These are phyloP conservation scores for Dendrobium catenatum DNA, from an alignment of 106 monocot species.

Conservation along the genomic window DNA sequence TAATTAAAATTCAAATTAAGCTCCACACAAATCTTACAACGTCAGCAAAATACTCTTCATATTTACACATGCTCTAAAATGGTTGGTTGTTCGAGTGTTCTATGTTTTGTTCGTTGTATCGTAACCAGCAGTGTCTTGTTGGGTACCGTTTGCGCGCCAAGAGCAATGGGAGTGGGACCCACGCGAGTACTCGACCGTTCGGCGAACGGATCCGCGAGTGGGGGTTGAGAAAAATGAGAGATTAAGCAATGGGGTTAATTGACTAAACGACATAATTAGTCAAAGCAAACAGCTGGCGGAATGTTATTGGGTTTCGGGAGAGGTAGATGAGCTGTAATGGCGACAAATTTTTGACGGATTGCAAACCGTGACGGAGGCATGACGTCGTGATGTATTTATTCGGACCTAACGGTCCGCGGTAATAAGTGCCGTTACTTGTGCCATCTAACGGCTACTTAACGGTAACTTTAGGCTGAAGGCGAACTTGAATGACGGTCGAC, in stretches of 20 bases:
- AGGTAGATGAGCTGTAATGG: background rate
- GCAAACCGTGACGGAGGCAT: background rate
- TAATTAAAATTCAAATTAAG: too few species aligned
- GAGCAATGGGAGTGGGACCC: background rate
- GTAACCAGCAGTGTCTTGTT: background rate
- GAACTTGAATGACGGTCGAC: too few species aligned
- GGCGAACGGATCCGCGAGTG: background rate
- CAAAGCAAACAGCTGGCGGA: background rate
- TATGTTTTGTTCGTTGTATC: background rate
- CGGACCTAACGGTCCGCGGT: too few species aligned
- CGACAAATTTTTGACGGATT: too few species aligned
- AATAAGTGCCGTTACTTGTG: background rate
- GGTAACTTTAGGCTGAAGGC: background rate
- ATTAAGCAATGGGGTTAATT: background rate
- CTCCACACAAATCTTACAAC: too few species aligned
- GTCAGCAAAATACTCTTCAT: too few species aligned
- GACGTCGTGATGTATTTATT: slow-evolving; percentile 1
- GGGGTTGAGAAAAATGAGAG: background rate
- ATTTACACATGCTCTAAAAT: background rate
- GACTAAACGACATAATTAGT: background rate
- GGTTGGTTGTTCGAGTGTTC: background rate
- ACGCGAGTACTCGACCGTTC: background rate
- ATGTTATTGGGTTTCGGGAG: background rate
- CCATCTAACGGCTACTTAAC: background rate
- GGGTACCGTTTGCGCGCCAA: background rate